A percentile compares a stretch with the other conserved stretches of the same genome.
Evolutionary conservation across 2,329 filamentous ascomycete genomes (phyloP).

Genomic region (Gaeumannomyces tritici): DNA sequence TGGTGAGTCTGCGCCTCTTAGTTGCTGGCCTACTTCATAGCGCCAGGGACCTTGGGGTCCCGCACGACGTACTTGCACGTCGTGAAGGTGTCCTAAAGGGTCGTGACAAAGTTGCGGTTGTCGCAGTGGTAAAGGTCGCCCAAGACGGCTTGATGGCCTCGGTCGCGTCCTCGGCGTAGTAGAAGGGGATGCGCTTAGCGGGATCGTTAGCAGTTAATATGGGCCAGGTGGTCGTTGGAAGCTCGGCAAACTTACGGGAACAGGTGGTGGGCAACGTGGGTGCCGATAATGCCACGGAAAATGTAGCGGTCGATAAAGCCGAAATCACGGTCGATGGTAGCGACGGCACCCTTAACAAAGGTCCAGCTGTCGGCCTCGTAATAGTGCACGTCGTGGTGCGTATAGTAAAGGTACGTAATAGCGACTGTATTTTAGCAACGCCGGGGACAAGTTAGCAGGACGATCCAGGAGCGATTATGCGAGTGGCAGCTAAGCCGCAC

Average conservation of each 20-base stretch:
- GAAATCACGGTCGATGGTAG: conserved; percentile 55
- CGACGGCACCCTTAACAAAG: conserved; percentile 50
- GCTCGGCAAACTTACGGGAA: conserved; percentile 37
- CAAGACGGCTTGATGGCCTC: conserved; percentile 46
- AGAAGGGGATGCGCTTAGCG: conserved; percentile 52
- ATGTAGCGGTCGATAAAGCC: conserved; percentile 55
- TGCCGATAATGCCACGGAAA: conserved; percentile 58
- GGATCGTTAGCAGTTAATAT: too few relatives aligned
- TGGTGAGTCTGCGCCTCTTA: too few relatives aligned
- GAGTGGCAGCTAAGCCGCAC: too few relatives aligned
- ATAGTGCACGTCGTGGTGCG: conserved; percentile 48
- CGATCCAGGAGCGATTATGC: too few relatives aligned
- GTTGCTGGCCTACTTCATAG: conserved; percentile 22
- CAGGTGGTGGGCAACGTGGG: conserved; percentile 54
- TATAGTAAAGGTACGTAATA: conserved; percentile 70
- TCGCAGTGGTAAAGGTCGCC: conserved; percentile 43
- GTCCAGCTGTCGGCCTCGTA: conserved; percentile 51
- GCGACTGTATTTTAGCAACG: conserved; percentile 36
- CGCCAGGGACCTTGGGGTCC: conserved; percentile 23
- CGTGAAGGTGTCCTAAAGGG: conserved; percentile 35
- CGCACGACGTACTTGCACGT: conserved; percentile 36
- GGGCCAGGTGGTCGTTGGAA: too few relatives aligned
- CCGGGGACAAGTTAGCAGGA: background rate
- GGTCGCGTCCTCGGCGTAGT: conserved; percentile 48
- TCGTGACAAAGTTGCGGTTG: conserved; percentile 30